Conservation (phyloP, 805 yeast genomes). For the Torulaspora delbrueckii region DNA sequence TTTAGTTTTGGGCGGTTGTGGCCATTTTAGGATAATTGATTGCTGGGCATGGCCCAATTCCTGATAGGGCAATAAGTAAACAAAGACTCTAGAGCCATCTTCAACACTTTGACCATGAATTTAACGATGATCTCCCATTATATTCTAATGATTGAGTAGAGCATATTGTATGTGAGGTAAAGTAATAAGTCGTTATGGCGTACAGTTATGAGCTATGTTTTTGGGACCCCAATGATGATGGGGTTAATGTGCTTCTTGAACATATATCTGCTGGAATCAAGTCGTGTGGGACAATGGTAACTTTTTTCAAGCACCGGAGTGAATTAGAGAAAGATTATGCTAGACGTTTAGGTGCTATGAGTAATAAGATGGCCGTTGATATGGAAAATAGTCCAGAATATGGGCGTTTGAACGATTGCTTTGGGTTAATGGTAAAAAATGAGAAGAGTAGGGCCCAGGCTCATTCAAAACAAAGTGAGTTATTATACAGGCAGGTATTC, state of each 20-base stretch:
- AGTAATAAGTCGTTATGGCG: conserved; percentile 13
- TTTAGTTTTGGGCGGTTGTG: neutral
- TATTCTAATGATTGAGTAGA: no score
- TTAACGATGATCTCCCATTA: neutral
- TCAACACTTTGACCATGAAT: neutral
- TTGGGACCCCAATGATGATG: conserved; percentile 36
- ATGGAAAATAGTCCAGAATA: conserved; percentile 25
- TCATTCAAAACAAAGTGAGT: conserved; percentile 31
- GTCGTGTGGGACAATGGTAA: conserved; percentile 25
- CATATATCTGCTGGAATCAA: conserved; percentile 30
- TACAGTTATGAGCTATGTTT: conserved; percentile 33
- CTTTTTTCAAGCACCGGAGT: conserved; percentile 29
- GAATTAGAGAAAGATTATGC: conserved; percentile 34
- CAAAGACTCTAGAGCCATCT: neutral
- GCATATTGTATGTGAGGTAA: neutral
- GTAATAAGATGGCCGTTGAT: conserved; percentile 25
- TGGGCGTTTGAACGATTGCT: conserved; percentile 24
- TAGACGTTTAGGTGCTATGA: conserved; percentile 33
- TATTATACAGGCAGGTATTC: conserved; percentile 24
- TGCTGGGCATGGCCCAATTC: neutral
- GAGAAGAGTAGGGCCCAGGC: conserved; percentile 30
- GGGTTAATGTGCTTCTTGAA: conserved; percentile 27
- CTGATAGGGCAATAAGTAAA: conserved; percentile 5
- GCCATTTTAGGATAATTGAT: conserved; percentile 6
- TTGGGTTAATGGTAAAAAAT: conserved; percentile 15